Evolutionary conservation across 305 asterid genomes (phyloP), one percentile per base, ranked within the genome.

Genomic region (Fraxinus angustifolia): DNA sequence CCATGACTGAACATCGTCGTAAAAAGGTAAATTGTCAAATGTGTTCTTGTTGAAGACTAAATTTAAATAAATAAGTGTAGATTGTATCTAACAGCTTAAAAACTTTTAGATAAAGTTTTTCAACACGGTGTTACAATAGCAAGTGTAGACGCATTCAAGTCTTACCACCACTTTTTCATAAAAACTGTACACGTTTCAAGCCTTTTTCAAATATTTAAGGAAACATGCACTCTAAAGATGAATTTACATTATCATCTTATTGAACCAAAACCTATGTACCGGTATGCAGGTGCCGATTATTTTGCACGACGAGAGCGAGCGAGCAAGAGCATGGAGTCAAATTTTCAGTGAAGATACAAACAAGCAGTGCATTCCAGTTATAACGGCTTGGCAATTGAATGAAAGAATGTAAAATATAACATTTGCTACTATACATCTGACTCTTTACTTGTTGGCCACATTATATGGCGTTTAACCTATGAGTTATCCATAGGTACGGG

Each of bases 351-450:
- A 93, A 78, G 98, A 91, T 48, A 95, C 98, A 78, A 90, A 87
- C 30, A 88, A 90, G 83, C 97, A 95, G 78, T 95, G 97, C 72
- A 91, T 93, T 79, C 99, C 99, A 34, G 98, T 95, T 75, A 77
- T 91, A 75, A 91, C 97, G 77, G 99, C 98, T 73, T 95, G 99
- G 99, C 99, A 95, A 80, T 87, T 95, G 78, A 95, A 95, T 6
- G 99, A 95, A 86, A 90, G 99, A 91, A 95, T 95, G 99, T 93
- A 82, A 88, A 80, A 1, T 34, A 28, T 38, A 21, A 73, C 73
- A 82, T 74, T 7, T 17, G 73, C 67, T 34, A 79, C 36, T 21
- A 75, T 82, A n/a, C 4, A 67, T 10, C 38, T 3, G 30, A 42
- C 40, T 31, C 36, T 28, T 67, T 81, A 60, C 23, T 38, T 60